phyloP scores from a whole-genome alignment of 1,139 yeast species.

The Tardiomyces blankii region DNA sequence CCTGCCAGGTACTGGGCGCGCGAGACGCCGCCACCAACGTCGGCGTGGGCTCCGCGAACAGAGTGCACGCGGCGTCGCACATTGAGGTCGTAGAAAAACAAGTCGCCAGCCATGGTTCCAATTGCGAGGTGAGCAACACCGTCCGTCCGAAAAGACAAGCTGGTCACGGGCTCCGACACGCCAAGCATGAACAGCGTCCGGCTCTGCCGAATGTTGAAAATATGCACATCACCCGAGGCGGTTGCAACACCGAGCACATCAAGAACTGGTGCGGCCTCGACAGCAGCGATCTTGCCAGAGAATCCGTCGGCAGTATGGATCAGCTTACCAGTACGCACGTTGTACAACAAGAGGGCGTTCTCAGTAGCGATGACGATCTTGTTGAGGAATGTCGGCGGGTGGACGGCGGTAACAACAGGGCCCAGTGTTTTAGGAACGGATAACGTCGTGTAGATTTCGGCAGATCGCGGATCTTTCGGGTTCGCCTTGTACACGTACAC shows the following conservation, averaged over 20 bases:
- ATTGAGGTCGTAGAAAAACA: conserved; percentile 75
- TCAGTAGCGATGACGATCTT: conserved; percentile 66
- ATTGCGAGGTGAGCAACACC: conserved; percentile 78
- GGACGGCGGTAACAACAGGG: conserved; percentile 54
- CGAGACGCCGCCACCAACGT: conserved; percentile 70
- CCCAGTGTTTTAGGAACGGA: conserved; percentile 52
- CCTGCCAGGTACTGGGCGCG: conserved; percentile 73
- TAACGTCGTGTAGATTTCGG: conserved; percentile 55
- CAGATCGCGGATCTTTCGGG: conserved; percentile 23
- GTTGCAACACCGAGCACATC: conserved; percentile 78
- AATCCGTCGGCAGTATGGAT: conserved; percentile 44
- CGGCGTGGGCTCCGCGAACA: conserved; percentile 59
- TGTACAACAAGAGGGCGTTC: conserved; percentile 48
- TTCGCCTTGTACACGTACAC: conserved; percentile 55
- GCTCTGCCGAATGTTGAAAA: conserved; percentile 64
- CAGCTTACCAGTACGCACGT: conserved; percentile 68
- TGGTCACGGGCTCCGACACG: conserved; percentile 49
- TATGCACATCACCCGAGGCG: conserved; percentile 49
- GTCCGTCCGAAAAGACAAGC: conserved; percentile 86
- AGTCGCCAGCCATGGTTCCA: conserved; percentile 70
- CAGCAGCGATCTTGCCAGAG: conserved; percentile 35
- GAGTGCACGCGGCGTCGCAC: conserved; percentile 64
- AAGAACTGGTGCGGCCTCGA: conserved; percentile 77
- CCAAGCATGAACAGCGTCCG: conserved; percentile 45
- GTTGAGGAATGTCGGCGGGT: conserved; percentile 88